These are phyloP conservation scores for Ormosia emarginata DNA, from an alignment of 306 rosid species.

Conservation along the genomic window DNA sequence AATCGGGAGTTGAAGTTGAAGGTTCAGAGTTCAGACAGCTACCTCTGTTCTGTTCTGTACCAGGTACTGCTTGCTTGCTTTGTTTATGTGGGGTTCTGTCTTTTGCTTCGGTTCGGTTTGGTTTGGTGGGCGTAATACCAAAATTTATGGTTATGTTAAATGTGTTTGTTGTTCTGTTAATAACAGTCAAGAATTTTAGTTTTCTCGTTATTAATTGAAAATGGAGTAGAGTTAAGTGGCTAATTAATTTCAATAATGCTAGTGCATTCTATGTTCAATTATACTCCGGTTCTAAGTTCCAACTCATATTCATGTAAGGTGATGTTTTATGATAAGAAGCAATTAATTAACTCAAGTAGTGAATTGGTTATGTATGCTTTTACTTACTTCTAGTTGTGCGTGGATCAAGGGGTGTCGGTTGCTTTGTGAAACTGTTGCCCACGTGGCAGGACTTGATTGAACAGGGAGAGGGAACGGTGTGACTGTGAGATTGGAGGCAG, in stretches of 20 bases:
- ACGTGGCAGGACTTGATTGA: conserved; percentile 25
- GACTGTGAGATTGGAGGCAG: neutral
- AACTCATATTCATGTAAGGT: too few species aligned
- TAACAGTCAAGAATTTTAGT: neutral
- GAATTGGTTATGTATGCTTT: neutral
- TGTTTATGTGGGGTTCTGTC: neutral
- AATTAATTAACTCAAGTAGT: neutral
- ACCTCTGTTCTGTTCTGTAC: neutral
- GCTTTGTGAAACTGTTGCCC: neutral
- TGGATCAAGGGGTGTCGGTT: conserved; percentile 37
- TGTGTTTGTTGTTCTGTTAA: neutral
- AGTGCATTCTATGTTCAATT: too few species aligned
- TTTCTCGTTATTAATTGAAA: neutral
- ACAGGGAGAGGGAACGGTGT: neutral
- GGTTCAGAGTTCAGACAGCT: conserved; percentile 2
- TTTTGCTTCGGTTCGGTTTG: neutral
- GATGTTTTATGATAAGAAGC: too few species aligned
- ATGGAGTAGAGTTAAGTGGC: too few species aligned
- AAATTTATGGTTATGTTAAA: neutral
- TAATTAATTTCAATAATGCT: neutral
- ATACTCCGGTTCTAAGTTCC: too few species aligned
- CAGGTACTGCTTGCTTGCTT: neutral
- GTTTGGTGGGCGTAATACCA: neutral
- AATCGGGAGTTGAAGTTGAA: too few species aligned
- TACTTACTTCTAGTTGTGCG: neutral